phyloP scores from a whole-genome alignment of 768 basidiomycete genomes.

The Collybia sp. region DNA sequence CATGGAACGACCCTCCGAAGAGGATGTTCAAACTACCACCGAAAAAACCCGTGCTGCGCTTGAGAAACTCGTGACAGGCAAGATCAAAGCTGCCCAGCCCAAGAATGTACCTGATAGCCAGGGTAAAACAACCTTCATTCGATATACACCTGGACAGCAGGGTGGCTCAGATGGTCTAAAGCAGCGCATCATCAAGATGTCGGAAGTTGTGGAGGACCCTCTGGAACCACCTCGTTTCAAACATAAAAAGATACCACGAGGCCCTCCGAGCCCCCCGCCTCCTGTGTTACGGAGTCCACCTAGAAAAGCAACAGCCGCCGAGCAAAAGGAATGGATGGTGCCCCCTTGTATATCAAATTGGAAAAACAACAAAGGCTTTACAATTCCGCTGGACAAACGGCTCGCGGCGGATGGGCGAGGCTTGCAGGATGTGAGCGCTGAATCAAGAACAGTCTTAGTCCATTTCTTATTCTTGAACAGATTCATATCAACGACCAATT shows the following conservation, averaged over 20 bases:
- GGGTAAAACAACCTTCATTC: conserved; percentile 85
- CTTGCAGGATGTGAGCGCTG: conserved; percentile 81
- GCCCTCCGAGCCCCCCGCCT: conserved; percentile 93
- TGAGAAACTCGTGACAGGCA: conserved; percentile 90
- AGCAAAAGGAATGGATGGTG: conserved; percentile 99
- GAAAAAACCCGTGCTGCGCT: conserved; percentile 89
- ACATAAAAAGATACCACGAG: conserved; percentile 97
- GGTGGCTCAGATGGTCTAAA: conserved; percentile 63
- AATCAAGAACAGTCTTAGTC: not conserved
- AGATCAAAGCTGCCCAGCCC: conserved; percentile 98
- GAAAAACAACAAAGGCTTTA: conserved; percentile 99
- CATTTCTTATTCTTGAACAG: conserved; percentile 30
- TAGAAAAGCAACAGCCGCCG: conserved; percentile 90
- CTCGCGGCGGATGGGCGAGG: conserved; percentile 98
- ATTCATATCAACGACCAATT: conserved; percentile 99
- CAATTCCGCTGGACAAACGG: conserved; percentile 96
- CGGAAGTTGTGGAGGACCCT: conserved; percentile 96
- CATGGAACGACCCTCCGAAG: conserved; percentile 94
- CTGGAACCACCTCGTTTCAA: conserved; percentile 97
- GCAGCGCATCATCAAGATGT: conserved; percentile 99
- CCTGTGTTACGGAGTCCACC: conserved; percentile 95
- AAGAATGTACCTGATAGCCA: conserved; percentile 87
- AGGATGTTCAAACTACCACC: conserved; percentile 85
- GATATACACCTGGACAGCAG: conserved; percentile 95
- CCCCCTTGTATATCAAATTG: conserved; percentile 99